Evolutionary conservation across 257 asterid species (phyloP), one percentile per base, ranked within the genome.

Genomic region (Solanum boliviense): DNA sequence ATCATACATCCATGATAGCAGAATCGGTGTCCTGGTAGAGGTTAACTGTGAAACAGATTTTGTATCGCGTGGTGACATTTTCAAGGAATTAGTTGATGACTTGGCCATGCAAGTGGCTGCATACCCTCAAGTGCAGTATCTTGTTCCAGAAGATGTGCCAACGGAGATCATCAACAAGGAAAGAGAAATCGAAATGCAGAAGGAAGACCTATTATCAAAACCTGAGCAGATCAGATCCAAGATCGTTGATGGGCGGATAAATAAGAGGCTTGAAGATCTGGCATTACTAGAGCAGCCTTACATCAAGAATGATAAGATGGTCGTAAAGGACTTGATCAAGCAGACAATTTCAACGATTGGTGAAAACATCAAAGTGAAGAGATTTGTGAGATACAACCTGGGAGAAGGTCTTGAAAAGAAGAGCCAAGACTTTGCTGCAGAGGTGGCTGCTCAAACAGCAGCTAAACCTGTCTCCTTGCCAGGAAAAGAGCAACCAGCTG

Each of bases 101-200:
- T 91, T 97, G 72, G 98, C 99, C 87, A 97, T 97, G 99, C 99
- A 97, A 94, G 98, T 95, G 86, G 98, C 99, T 73, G 99, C 99
- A 86, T 94, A 96, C 92, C 99, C 99, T 88, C 98, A 95, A 92
- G 98, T 95, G 58, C 94, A 94, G 65, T 94, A 94, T 87, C 94
- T 97, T 23, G 90, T 29, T 90, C 88, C 95, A 9, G 99, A 95
- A 85, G 99, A 96, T 89, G 95, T 97, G 88, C 95, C 98, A 1
- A 88, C 92, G 88, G 99, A 96, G 88, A 84, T 92, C 79, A 94
- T 94, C 31, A 91, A 93, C 10, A 97, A 92, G 91, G 99, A 96
- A 92, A 95, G 90, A 87, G 96, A 94, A 87, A 87, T 97, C 6
- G 99, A 97, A 88, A 94, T 94, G 98, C 99, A 97, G 91, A 97